Conservation (phyloP, 768 basidiomycete genomes). For the Cystobasidium onofrii region DNA sequence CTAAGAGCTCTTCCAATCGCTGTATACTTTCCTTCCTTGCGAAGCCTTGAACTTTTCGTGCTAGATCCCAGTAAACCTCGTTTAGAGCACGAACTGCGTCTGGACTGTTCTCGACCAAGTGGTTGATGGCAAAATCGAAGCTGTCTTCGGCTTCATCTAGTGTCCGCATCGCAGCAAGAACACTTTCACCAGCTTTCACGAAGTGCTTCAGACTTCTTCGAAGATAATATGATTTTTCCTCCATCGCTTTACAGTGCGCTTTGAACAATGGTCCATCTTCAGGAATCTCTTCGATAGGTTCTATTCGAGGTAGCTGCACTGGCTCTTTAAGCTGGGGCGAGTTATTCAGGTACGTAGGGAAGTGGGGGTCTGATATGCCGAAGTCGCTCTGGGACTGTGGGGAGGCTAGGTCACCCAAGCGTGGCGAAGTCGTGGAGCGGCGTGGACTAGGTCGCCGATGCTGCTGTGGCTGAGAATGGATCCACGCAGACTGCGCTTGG, state of each 20-base stretch:
- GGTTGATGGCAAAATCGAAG: conserved; percentile 36
- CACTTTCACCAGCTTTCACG: conserved; percentile 17
- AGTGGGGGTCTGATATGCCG: background rate
- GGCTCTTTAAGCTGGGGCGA: conserved; percentile 1
- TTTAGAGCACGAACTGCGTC: conserved; percentile 12
- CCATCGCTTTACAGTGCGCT: conserved; percentile 33
- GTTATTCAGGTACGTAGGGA: background rate
- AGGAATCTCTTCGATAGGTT: conserved; percentile 10
- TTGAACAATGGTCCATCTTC: conserved; percentile 39
- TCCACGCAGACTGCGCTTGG: background rate
- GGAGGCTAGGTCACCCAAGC: background rate
- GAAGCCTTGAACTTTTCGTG: conserved; percentile 16
- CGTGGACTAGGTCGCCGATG: conserved; percentile 5
- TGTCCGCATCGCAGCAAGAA: background rate
- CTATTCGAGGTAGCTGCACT: background rate
- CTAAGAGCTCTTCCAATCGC: conserved; percentile 25
- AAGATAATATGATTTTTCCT: conserved; percentile 29
- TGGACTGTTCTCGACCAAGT: conserved; percentile 20
- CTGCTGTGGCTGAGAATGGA: background rate
- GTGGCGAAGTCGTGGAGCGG: conserved; percentile 19
- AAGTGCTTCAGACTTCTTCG: conserved; percentile 34
- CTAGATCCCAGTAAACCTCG: conserved; percentile 8
- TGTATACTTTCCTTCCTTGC: conserved; percentile 22
- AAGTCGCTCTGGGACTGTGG: conserved; percentile 5
- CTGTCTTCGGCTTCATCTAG: conserved; percentile 13